phyloP scores from a whole-genome alignment of 495 filamentous ascomycete species.

The Delitschia confertaspora region DNA sequence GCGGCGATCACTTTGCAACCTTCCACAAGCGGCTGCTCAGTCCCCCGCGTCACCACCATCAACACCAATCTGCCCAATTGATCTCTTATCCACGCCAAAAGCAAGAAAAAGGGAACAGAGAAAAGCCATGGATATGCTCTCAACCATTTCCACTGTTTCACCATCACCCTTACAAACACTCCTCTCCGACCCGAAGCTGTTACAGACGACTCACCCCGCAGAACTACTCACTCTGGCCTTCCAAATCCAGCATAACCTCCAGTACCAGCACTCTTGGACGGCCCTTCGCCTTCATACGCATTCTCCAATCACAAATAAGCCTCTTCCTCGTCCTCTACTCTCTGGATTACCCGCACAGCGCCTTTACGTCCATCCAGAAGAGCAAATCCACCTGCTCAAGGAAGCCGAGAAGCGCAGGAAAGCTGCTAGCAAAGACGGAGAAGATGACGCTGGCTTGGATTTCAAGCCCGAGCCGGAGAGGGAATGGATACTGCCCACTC shows the following conservation, averaged over 20 bases:
- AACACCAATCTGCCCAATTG: too few species aligned
- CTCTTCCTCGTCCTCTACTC: slow-evolving; percentile 56
- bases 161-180: slow-evolving; percentile 20
- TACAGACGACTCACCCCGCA: slow-evolving; percentile 6
- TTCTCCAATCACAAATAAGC: slow-evolving; percentile 33
- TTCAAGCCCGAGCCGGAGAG: slow-evolving; percentile 45
- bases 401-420: slow-evolving; percentile 19
- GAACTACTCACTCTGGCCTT: slow-evolving; percentile 45
- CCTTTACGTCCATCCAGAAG: slow-evolving; percentile 87
- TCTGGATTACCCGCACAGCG: slow-evolving; percentile 80
- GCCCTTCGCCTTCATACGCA: slow-evolving; percentile 53
- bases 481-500: slow-evolving; percentile 83
- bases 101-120: too few species aligned
- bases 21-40: too few species aligned
- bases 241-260: slow-evolving; percentile 70
- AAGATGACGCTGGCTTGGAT: slow-evolving; percentile 39
- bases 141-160: too few species aligned
- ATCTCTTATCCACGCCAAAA: too few species aligned
- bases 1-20: too few species aligned
- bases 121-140: too few species aligned
- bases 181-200: slow-evolving; percentile 1
- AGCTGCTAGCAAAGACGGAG: slow-evolving; percentile 8
- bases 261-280: slow-evolving; percentile 82
- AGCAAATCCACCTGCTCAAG: slow-evolving; percentile 65
- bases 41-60: too few species aligned